Percentiles rank a stretch among this genome's conserved stretches.
Conservation (phyloP, 2,329 filamentous ascomycete genomes). For the Rhynchosporium graminicola region DNA sequence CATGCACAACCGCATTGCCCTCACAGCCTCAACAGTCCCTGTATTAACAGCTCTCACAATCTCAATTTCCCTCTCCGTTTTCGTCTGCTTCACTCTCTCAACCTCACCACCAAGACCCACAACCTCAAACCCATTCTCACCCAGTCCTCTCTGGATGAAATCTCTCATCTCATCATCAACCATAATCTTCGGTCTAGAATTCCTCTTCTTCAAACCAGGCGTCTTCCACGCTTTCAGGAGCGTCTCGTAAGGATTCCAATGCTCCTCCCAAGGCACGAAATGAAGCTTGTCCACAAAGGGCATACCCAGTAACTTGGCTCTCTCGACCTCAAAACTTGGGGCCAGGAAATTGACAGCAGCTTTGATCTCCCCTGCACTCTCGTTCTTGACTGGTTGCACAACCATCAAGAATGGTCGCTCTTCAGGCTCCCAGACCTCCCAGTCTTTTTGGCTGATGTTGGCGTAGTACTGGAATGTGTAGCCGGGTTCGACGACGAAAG, state of each 20-base stretch:
- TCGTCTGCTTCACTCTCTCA: slow-evolving; percentile 60
- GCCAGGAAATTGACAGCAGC: slow-evolving; percentile 60
- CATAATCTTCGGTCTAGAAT: slow-evolving; percentile 50
- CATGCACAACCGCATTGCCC: slow-evolving; percentile 58
- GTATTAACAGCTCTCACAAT: slow-evolving; percentile 63
- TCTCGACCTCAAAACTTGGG: slow-evolving; percentile 61
- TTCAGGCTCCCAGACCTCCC: slow-evolving; percentile 67
- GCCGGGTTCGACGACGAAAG: slow-evolving; percentile 63
- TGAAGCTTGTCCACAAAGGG: slow-evolving; percentile 52
- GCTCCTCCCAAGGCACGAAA: slow-evolving; percentile 63
- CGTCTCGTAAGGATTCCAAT: slow-evolving; percentile 63
- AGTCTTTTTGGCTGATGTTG: slow-evolving; percentile 61
- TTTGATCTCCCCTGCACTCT: slow-evolving; percentile 44
- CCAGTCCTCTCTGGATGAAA: slow-evolving; percentile 60
- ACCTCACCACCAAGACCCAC: slow-evolving; percentile 55
- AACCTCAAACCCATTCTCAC: slow-evolving; percentile 55
- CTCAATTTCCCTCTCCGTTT: slow-evolving; percentile 56
- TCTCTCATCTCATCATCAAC: slow-evolving; percentile 66
- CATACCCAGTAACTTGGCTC: slow-evolving; percentile 59
- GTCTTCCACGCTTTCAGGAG: slow-evolving; percentile 46
- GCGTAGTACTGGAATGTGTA: slow-evolving; percentile 66
- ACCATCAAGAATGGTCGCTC: slow-evolving; percentile 65
- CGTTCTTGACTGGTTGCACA: slow-evolving; percentile 49
- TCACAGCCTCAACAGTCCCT: slow-evolving; percentile 60
- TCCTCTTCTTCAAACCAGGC: slow-evolving; percentile 13